These are phyloP conservation scores for Xenoacremonium recifei DNA, from an alignment of 2,329 filamentous ascomycete species.

Conservation along the genomic window DNA sequence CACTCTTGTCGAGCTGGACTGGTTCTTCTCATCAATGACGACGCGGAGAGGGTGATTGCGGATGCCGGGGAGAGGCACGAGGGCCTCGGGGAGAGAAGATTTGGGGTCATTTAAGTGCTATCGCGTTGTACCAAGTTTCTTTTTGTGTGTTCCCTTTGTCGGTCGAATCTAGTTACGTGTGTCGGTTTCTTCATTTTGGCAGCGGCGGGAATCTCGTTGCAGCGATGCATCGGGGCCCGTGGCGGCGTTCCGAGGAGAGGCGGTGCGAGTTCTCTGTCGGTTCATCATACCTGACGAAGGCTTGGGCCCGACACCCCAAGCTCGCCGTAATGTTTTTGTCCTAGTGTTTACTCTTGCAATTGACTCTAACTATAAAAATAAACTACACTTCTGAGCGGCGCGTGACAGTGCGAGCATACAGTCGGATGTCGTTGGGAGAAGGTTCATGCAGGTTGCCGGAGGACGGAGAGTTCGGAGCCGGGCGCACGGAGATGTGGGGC, in stretches of 20 bases:
- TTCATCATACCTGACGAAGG: background rate
- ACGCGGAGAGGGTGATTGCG: no score
- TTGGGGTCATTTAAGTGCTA: background rate
- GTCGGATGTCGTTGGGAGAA: background rate
- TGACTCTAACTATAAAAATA: no score
- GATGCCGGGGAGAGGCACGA: background rate
- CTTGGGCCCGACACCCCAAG: background rate
- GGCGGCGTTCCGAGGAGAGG: conserved; percentile 1
- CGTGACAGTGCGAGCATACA: background rate
- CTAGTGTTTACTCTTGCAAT: background rate
- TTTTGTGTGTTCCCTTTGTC: background rate
- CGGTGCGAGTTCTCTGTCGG: conserved; percentile 1
- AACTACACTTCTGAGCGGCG: background rate
- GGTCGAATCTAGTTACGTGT: background rate
- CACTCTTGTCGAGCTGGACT: background rate
- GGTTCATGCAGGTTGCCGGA: background rate
- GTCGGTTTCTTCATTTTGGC: background rate
- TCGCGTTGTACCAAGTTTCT: background rate
- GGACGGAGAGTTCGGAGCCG: no score
- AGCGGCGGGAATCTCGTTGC: background rate
- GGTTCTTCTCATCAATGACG: no score
- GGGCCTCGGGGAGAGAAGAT: background rate
- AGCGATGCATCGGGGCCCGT: background rate
- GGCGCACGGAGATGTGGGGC: no score
- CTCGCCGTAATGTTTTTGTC: conserved; percentile 1